Evolutionary conservation across 768 basidiomycete genomes (phyloP), one percentile per base, ranked within the genome.

Genomic region (Pleurotus pulmonarius): DNA sequence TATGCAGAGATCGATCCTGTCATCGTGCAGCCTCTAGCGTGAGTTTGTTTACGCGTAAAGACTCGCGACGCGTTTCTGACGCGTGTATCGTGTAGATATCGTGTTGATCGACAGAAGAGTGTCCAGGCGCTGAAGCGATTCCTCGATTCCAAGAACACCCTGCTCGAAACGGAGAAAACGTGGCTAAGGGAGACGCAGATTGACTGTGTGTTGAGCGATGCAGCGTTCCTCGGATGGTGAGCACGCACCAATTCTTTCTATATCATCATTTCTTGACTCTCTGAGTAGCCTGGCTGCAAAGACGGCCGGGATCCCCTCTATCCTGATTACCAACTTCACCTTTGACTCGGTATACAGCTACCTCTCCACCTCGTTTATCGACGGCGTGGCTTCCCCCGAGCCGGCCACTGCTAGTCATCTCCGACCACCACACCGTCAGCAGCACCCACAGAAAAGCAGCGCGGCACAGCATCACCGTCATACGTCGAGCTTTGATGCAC

Each of bases 281-380:
- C 25, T n/a, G 8, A 46, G 11, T 59, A 89, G 87, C 62, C 75
- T 86, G 37, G 87, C 89, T 1, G 90, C 88, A 2, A 81, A 83
- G 45, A 65, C 73, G 38, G 79, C 83, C 0, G 76, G 79, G 0
- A 73, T 91, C n/a, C 90, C 88, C 1, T 86, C 86, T 1, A 74
- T 85, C 40, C 72, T 92, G 15, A 79, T 91, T 60, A 90, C 88
- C 44, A 92, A 92, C 71, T 92, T 92, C 66, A 87, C 88, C 0
- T 92, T 92, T 67, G 89, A 92, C 69, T 87, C 89, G 1, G 88
- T 90, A 11, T 92, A 86, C 67, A 88, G 86, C 59, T 90, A 85
- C 60, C 83, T 91, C 16, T 80, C 85, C 3, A 83, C 87, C 0
- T 67, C 76, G 3, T 66, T 85, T 34, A 63, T 79, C n/a, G 81